Percentiles rank a stretch among this genome's conserved stretches.
These are phyloP conservation scores for Globisporangium camurandrum DNA, from an alignment of 352 stramenopile genomes.

Conservation along the genomic window DNA sequence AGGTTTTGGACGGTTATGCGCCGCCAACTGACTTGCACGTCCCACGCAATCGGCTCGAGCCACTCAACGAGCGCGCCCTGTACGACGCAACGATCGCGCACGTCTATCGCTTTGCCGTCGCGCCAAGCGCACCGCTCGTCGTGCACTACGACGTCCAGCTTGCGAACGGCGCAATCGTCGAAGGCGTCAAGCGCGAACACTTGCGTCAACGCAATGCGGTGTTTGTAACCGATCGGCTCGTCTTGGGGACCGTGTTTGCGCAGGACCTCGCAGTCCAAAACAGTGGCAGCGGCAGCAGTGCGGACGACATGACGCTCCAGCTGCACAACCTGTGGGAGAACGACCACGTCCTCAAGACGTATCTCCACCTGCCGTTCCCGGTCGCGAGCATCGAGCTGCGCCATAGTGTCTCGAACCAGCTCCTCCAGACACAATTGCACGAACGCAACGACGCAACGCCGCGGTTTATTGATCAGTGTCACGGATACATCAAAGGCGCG, in stretches of 20 bases:
- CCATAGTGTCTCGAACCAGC: slow-evolving; percentile 29
- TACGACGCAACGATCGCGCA: slow-evolving; percentile 26
- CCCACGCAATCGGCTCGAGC: slow-evolving; percentile 22
- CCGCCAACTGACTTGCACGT: slow-evolving; percentile 23
- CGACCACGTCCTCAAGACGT: slow-evolving; percentile 41
- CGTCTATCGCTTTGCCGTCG: slow-evolving; percentile 11
- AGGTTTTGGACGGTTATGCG: slow-evolving; percentile 27
- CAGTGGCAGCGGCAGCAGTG: not conserved
- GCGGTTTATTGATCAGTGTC: slow-evolving; percentile 51
- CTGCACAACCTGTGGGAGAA: slow-evolving; percentile 34
- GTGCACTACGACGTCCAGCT: slow-evolving; percentile 22
- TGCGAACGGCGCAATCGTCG: slow-evolving; percentile 28
- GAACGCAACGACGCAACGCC: slow-evolving; percentile 26
- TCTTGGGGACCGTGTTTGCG: slow-evolving; percentile 33
- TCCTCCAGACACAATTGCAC: slow-evolving; percentile 22
- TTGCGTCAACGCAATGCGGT: slow-evolving; percentile 29
- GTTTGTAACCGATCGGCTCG: slow-evolving; percentile 31
- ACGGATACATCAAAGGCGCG: slow-evolving; percentile 35
- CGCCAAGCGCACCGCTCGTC: slow-evolving; percentile 1
- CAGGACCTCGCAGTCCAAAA: slow-evolving; percentile 18
- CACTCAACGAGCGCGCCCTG: slow-evolving; percentile 17
- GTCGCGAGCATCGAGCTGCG: slow-evolving; percentile 30
- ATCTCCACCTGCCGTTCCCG: slow-evolving; percentile 27
- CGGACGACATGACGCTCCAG: slow-evolving; percentile 9
- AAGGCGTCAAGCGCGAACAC: slow-evolving; percentile 20